These are phyloP conservation scores for Dryadomyces quercivorus DNA, from an alignment of 2,329 filamentous ascomycete species.

Conservation along the genomic window DNA sequence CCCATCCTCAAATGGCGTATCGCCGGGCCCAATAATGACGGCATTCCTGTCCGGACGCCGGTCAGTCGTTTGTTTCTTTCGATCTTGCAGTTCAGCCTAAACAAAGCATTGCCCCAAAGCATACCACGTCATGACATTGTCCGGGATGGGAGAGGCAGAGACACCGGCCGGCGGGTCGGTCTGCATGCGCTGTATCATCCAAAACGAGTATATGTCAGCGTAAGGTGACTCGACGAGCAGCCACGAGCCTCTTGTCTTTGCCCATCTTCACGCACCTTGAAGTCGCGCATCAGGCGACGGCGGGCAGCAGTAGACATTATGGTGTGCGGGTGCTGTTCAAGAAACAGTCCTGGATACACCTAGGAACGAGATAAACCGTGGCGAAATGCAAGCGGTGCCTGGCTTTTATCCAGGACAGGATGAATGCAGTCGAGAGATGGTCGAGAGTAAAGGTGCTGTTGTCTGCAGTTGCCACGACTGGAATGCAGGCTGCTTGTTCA, in stretches of 20 bases:
- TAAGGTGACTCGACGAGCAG: neutral
- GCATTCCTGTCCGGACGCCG: constrained; percentile 59
- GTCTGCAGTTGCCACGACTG: neutral
- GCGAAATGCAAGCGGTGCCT: too few species aligned
- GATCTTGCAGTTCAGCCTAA: neutral
- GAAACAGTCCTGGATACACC: too few species aligned
- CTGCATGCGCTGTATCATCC: constrained; percentile 72
- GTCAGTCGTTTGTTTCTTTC: neutral
- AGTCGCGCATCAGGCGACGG: constrained; percentile 96
- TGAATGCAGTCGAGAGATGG: neutral
- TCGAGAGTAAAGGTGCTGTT: neutral
- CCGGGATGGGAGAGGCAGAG: constrained; percentile 87
- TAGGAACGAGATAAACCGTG: too few species aligned
- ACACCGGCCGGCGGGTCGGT: constrained; percentile 95
- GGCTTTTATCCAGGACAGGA: neutral
- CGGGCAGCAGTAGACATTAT: constrained; percentile 79
- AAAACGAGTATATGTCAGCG: constrained; percentile 2
- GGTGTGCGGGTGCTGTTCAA: neutral
- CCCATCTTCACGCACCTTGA: constrained; percentile 55
- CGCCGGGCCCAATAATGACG: constrained; percentile 91
- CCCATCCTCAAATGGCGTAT: constrained; percentile 96
- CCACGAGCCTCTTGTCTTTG: neutral
- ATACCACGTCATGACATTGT: constrained; percentile 96
- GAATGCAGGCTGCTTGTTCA: neutral
- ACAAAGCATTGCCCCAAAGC: neutral